Evolutionary conservation across 2,329 filamentous ascomycete genomes (phyloP).

Genomic region (Colletotrichum tamarilloi): DNA sequence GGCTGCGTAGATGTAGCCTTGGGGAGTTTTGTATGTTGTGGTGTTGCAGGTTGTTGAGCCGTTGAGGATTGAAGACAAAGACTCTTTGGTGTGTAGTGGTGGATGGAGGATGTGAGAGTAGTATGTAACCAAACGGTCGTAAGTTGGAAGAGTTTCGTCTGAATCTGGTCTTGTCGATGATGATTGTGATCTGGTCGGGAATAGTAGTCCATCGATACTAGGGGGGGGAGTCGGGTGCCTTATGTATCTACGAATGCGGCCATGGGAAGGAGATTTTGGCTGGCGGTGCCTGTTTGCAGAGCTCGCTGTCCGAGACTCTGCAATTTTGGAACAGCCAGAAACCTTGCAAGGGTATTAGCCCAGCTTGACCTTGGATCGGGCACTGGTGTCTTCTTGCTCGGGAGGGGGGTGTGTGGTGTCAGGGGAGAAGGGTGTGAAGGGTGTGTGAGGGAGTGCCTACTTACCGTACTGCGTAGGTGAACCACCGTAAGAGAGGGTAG

Average conservation of each 20-base stretch:
- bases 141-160: slow-evolving; percentile 4
- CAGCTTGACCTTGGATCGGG: slow-evolving; percentile 35
- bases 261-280: slow-evolving; percentile 24
- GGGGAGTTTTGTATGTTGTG: slow-evolving; percentile 3
- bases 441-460: not conserved
- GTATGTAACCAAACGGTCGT: slow-evolving; percentile 26
- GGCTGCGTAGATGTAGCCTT: slow-evolving; percentile 15
- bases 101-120: slow-evolving; percentile 1
- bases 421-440: not conserved
- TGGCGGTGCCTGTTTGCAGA: slow-evolving; percentile 36
- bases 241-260: slow-evolving; percentile 37
- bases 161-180: slow-evolving; percentile 15
- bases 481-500: too few species aligned
- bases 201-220: not conserved
- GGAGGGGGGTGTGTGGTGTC: not conserved
- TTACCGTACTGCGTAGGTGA: too few species aligned
- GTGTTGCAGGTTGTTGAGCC: slow-evolving; percentile 1
- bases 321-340: slow-evolving; percentile 36
- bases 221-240: slow-evolving; percentile 35
- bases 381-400: slow-evolving; percentile 21
- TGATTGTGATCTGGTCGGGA: slow-evolving; percentile 20
- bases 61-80: slow-evolving; percentile 22
- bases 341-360: slow-evolving; percentile 34
- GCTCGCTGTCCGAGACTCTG: slow-evolving; percentile 32
- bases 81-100: slow-evolving; percentile 9